Percentiles rank a stretch among this genome's conserved stretches.
phyloP scores from a whole-genome alignment of 148 eudicot species.

The Pouteria glomerata region DNA sequence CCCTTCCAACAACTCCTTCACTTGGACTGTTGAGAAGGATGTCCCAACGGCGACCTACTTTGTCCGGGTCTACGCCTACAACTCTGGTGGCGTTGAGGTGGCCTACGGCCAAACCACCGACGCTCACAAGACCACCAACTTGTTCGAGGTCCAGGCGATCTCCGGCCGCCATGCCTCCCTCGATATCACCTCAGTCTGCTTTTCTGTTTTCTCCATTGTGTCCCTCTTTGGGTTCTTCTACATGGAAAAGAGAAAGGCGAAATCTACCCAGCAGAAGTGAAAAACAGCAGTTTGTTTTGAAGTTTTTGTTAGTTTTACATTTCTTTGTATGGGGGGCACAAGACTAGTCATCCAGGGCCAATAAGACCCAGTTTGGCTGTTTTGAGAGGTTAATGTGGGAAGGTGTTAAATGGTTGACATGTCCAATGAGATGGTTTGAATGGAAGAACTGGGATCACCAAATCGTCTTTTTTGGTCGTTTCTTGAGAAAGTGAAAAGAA shows the following conservation, averaged over 20 bases:
- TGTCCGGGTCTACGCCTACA: slow-evolving; percentile 8
- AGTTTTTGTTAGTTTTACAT: too few relatives aligned
- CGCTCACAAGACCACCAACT: background rate
- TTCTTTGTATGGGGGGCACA: background rate
- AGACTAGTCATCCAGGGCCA: too few relatives aligned
- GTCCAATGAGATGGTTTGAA: background rate
- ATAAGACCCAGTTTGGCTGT: background rate
- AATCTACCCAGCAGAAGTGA: slow-evolving; percentile 19
- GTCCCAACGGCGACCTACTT: slow-evolving; percentile 65
- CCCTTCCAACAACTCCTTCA: slow-evolving; percentile 24
- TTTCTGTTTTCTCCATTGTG: slow-evolving; percentile 38
- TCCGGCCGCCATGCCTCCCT: background rate
- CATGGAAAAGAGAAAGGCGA: slow-evolving; percentile 51
- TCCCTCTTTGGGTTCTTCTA: slow-evolving; percentile 67
- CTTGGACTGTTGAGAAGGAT: slow-evolving; percentile 40
- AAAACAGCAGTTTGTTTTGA: background rate
- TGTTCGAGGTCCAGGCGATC: background rate
- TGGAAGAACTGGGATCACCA: background rate
- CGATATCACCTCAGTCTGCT: background rate
- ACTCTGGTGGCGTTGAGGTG: background rate
- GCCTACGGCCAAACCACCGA: slow-evolving; percentile 15
- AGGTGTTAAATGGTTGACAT: background rate
- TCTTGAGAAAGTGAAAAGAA: background rate
- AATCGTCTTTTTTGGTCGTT: background rate
- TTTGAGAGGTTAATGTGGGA: background rate